A percentile compares a stretch with the other conserved stretches of the same genome.
Evolutionary conservation across 441 rosid genomes (phyloP).

Genomic region (Jatropha podagrica): DNA sequence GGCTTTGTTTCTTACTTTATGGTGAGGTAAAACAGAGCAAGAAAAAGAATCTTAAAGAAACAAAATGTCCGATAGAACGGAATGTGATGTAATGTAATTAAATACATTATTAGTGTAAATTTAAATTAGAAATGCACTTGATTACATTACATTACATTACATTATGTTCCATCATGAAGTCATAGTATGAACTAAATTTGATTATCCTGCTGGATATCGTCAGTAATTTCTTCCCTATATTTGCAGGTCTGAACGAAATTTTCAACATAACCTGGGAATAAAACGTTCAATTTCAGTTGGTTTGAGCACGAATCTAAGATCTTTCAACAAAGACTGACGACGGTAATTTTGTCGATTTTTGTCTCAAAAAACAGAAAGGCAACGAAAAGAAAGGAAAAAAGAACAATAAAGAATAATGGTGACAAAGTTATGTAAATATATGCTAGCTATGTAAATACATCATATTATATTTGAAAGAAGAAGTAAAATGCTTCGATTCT

Average conservation of each 20-base stretch:
- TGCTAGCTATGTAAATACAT: not conserved
- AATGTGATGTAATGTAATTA: too few relatives aligned
- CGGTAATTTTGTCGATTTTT: too few relatives aligned
- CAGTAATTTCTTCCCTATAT: not conserved
- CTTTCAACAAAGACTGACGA: too few relatives aligned
- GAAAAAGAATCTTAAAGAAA: constrained; percentile 17
- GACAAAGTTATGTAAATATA: not conserved
- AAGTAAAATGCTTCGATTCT: not conserved
- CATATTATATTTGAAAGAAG: not conserved
- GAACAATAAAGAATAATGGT: not conserved
- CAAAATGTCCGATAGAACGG: not conserved
- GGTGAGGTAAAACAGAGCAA: constrained; percentile 40
- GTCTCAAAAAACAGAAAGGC: constrained; percentile 21
- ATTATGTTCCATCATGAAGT: too few relatives aligned
- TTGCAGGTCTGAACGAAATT: too few relatives aligned
- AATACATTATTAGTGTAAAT: too few relatives aligned
- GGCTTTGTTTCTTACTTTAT: constrained; percentile 63
- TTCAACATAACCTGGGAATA: too few relatives aligned
- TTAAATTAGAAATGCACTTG: too few relatives aligned
- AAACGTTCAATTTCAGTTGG: not conserved
- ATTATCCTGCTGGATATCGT: not conserved
- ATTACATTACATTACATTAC: too few relatives aligned
- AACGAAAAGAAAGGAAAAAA: not conserved
- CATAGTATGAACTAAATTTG: not conserved
- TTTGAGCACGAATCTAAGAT: too few relatives aligned